Evolutionary conservation across 2,329 filamentous ascomycete species (phyloP).

Genomic region (Mariannaea sp.): DNA sequence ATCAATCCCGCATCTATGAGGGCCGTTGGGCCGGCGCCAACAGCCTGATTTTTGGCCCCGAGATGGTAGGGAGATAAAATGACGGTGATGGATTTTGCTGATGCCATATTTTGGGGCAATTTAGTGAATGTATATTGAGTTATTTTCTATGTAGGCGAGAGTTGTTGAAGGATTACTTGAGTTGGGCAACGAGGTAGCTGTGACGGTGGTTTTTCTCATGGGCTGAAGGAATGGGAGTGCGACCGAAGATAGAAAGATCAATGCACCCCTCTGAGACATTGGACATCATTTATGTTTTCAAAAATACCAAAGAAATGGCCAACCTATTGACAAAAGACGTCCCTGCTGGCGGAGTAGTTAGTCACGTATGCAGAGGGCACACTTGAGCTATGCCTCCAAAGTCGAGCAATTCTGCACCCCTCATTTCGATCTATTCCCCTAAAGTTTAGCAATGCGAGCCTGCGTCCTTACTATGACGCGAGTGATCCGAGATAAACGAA

Average conservation of each 20-base stretch:
- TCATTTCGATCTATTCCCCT: neutral
- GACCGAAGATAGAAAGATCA: no score
- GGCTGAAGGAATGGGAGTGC: no score
- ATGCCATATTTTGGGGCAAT: conserved; percentile 4
- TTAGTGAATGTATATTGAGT: neutral
- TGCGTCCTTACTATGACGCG: no score
- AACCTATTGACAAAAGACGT: no score
- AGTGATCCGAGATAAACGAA: neutral
- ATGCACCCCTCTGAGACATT: no score
- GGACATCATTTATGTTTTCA: no score
- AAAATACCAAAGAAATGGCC: no score
- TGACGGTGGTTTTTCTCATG: no score
- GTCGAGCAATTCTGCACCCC: neutral
- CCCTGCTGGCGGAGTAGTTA: no score
- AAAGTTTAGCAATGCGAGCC: conserved; percentile 6
- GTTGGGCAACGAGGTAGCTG: no score
- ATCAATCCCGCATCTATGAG: conserved; percentile 40
- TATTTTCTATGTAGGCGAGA: neutral
- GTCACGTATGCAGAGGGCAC: neutral
- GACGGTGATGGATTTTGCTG: conserved; percentile 38
- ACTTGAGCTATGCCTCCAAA: conserved; percentile 14
- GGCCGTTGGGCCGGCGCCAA: conserved; percentile 45
- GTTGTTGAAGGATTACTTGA: neutral
- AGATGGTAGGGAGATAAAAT: conserved; percentile 49
- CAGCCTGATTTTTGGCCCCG: conserved; percentile 42